Evolutionary conservation across 192 early-diverging fungal genomes (phyloP).

Genomic region (Oehlia diaphana): DNA sequence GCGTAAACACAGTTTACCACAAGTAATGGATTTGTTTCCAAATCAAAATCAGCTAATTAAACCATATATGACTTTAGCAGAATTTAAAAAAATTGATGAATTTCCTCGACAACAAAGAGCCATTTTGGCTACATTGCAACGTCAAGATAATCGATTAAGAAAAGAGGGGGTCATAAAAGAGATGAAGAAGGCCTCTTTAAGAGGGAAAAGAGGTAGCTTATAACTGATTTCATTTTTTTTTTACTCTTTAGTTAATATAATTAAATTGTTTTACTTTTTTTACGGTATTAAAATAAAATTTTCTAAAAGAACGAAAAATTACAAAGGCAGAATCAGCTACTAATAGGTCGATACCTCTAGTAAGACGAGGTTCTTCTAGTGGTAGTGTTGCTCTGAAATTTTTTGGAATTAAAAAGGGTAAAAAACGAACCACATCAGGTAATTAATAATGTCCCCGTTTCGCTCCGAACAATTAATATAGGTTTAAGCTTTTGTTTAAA

Average conservation of each 20-base stretch:
- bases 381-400: not conserved
- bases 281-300: not conserved
- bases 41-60: constrained; percentile 25
- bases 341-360: not conserved
- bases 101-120: constrained; percentile 40
- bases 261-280: not conserved
- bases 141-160: constrained; percentile 39
- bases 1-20: constrained; percentile 24
- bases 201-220: constrained; percentile 41
- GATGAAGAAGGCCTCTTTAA: constrained; percentile 39
- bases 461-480: not conserved
- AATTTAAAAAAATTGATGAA: constrained; percentile 39
- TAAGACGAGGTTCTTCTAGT: not conserved
- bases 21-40: not conserved
- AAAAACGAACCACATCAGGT: constrained; percentile 17
- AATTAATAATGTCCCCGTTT: not conserved
- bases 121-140: constrained; percentile 38
- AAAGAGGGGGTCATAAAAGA: constrained; percentile 40
- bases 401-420: constrained; percentile 24
- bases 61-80: constrained; percentile 44
- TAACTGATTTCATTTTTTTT: not conserved
- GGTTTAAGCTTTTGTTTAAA: not conserved
- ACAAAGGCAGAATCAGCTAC: not conserved
- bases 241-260: not conserved
- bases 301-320: constrained; percentile 20